Conservation (phyloP, 768 basidiomycete genomes). For the Phlegmacium glaucopus region DNA sequence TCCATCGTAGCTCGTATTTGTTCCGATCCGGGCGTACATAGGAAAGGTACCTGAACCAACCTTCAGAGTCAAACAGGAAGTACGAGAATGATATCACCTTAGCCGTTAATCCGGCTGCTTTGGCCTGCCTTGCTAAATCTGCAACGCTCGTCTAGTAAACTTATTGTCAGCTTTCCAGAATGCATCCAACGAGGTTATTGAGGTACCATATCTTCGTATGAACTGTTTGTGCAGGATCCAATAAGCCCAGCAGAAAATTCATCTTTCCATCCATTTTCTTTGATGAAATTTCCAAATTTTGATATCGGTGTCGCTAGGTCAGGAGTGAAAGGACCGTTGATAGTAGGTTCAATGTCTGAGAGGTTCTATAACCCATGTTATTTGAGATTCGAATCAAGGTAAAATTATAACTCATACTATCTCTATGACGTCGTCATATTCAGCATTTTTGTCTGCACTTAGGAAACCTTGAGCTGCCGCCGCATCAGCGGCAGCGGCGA, state of each 20-base stretch:
- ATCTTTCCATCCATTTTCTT: slow-evolving; percentile 90
- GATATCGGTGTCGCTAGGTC: slow-evolving; percentile 94
- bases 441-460: slow-evolving; percentile 77
- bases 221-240: slow-evolving; percentile 99
- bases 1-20: slow-evolving; percentile 98
- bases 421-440: slow-evolving; percentile 94
- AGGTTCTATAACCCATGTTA: slow-evolving; percentile 56
- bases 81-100: slow-evolving; percentile 41
- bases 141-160: slow-evolving; percentile 78
- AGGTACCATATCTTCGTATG: slow-evolving; percentile 89
- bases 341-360: slow-evolving; percentile 83
- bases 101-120: slow-evolving; percentile 72
- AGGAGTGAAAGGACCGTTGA: slow-evolving; percentile 98
- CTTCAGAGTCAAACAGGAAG: slow-evolving; percentile 3
- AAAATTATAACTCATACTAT: slow-evolving; percentile 52
- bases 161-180: slow-evolving; percentile 1
- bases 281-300: slow-evolving; percentile 75
- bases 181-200: not conserved
- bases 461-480: slow-evolving; percentile 80
- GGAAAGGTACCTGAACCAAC: slow-evolving; percentile 62
- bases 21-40: slow-evolving; percentile 90
- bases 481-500: slow-evolving; percentile 82
- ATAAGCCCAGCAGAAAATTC: slow-evolving; percentile 89
- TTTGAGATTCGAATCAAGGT: not conserved
- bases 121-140: slow-evolving; percentile 87